phyloP scores from a whole-genome alignment of 1,284 basidiomycete genomes.

The Vanrija humicola region DNA sequence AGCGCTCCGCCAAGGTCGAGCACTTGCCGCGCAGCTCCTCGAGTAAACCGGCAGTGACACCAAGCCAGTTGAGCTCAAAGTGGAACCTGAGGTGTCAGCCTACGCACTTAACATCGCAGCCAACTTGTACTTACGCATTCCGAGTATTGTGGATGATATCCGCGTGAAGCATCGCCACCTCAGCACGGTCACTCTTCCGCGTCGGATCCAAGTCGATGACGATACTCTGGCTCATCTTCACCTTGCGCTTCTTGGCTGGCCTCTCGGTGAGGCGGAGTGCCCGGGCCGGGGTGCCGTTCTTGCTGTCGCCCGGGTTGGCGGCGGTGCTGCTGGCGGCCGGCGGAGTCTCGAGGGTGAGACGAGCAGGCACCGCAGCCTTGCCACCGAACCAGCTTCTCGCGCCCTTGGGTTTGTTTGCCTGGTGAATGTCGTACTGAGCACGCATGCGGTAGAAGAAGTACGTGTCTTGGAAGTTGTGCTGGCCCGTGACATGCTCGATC shows the following conservation, averaged over 20 bases:
- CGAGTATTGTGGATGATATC: conserved; percentile 88
- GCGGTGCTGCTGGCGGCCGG: too few species aligned
- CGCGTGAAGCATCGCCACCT: conserved; percentile 79
- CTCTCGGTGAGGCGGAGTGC: conserved; percentile 13
- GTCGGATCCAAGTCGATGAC: conserved; percentile 79
- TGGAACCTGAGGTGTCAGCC: conserved; percentile 58
- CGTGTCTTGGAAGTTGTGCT: conserved; percentile 72
- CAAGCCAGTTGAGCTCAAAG: conserved; percentile 96
- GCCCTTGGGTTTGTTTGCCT: conserved; percentile 21
- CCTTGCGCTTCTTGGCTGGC: conserved; percentile 59
- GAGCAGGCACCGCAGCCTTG: conserved; percentile 6
- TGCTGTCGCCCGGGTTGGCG: not conserved
- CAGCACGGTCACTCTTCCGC: conserved; percentile 78
- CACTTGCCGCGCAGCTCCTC: conserved; percentile 84
- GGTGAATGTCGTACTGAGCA: conserved; percentile 58
- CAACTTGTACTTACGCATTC: conserved; percentile 56
- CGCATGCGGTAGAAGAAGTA: conserved; percentile 81
- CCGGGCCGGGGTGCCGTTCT: conserved; percentile 14
- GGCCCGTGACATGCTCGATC: conserved; percentile 70
- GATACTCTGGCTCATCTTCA: conserved; percentile 74
- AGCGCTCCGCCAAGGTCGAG: conserved; percentile 79
- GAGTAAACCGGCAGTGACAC: conserved; percentile 89
- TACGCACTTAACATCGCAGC: not conserved
- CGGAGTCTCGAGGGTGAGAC: not conserved
- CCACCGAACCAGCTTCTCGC: conserved; percentile 35